phyloP scores from a whole-genome alignment of 306 rosid species.

The Mimosa pudica region DNA sequence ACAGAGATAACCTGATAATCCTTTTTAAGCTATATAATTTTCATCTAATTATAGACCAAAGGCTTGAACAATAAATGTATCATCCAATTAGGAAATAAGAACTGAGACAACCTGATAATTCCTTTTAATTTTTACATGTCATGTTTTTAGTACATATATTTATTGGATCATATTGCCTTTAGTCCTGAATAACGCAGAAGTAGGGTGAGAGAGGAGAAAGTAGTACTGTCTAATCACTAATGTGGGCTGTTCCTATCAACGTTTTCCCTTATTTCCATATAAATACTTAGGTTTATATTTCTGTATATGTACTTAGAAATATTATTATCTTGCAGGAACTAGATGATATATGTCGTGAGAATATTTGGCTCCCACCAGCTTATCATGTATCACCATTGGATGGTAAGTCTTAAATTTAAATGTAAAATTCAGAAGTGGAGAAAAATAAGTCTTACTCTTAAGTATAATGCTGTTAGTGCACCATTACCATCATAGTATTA shows the following conservation, averaged over 20 bases:
- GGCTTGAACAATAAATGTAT: background rate
- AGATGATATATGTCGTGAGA: slow-evolving; percentile 39
- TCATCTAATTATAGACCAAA: background rate
- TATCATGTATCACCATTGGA: slow-evolving; percentile 47
- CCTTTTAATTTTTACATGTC: background rate
- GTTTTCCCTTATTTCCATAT: background rate
- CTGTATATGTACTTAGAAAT: slow-evolving; percentile 13
- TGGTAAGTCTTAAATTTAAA: slow-evolving; percentile 47
- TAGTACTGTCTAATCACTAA: background rate
- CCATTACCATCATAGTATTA: slow-evolving; percentile 2
- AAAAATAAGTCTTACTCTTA: background rate
- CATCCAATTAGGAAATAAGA: background rate
- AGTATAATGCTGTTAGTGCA: slow-evolving; percentile 6
- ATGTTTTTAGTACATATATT: background rate
- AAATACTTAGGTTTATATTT: background rate
- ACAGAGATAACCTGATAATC: background rate
- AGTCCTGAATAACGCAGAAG: background rate
- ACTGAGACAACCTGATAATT: background rate
- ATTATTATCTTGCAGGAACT: slow-evolving; percentile 45
- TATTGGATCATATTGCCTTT: background rate
- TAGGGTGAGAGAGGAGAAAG: background rate
- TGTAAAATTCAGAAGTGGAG: background rate
- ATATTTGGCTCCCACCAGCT: slow-evolving; percentile 63
- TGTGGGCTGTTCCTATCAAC: background rate
- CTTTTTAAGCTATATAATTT: background rate